Conservation (phyloP, 139 green algal genomes). For the Closterium sp. region DNA sequence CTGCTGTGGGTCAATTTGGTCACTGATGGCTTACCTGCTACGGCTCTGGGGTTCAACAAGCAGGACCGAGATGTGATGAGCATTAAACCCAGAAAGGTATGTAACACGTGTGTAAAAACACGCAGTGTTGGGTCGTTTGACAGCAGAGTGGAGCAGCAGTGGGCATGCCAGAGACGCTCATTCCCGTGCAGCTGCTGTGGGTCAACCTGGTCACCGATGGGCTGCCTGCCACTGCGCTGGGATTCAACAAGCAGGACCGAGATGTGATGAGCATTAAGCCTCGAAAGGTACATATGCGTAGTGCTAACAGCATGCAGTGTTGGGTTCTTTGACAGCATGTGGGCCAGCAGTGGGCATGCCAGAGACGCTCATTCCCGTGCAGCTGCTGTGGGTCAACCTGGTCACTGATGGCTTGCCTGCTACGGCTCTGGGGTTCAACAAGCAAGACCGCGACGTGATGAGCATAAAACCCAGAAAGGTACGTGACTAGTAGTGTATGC, state of each 20-base stretch:
- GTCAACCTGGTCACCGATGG: slow-evolving; percentile 65
- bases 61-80: no score
- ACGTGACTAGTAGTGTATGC: no score
- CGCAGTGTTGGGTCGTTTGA: no score
- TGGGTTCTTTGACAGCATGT: slow-evolving; percentile 42
- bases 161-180: slow-evolving; percentile 61
- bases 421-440: slow-evolving; percentile 64
- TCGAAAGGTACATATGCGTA: slow-evolving; percentile 49
- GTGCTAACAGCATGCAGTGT: slow-evolving; percentile 55
- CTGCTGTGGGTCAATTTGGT: slow-evolving; percentile 63
- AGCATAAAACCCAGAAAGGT: slow-evolving; percentile 43
- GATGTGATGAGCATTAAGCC: slow-evolving; percentile 56
- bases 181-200: slow-evolving; percentile 62
- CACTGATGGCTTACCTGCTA: slow-evolving; percentile 60
- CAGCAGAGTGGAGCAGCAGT: no score
- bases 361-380: slow-evolving; percentile 58
- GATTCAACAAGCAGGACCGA: slow-evolving; percentile 62
- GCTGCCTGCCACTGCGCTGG: slow-evolving; percentile 58
- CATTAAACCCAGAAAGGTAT: no score
- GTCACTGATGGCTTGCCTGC: slow-evolving; percentile 61
- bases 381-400: slow-evolving; percentile 63
- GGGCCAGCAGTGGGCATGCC: slow-evolving; percentile 53
- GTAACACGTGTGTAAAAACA: no score
- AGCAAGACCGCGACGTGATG: slow-evolving; percentile 61
- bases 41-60: no score